Evolutionary conservation across 257 asterid species (phyloP), one percentile per base, ranked within the genome.

Genomic region (Petunia secreta): DNA sequence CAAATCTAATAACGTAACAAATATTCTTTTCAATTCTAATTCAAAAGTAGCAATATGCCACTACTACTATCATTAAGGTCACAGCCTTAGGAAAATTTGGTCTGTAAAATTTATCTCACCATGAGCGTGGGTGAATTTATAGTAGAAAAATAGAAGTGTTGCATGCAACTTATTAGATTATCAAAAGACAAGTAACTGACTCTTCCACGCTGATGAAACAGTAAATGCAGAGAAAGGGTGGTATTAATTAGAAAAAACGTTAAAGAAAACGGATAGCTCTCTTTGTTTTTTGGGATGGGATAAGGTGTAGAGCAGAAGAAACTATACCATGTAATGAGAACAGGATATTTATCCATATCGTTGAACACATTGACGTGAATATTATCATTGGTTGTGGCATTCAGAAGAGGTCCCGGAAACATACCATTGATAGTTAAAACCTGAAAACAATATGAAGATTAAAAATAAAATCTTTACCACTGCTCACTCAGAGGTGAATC

Each of bases 371-470:
- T 90, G 43, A 91, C 75, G 71, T 92, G 89, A 25, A 93, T 62
- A 40, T 81, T 64, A 75, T 93, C 98, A 11, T 90, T 82, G 3
- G 97, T 93, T 1, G 97, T 75, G 0, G 89, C 89, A 38, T 92
- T 93, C 34, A 93, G 73, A 4, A 91, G 86, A 73, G 98, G 98
- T 5, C 98, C 98, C 2, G 98, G 98, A 80, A 93, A 93, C 81
- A 85, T 67, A 54, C 87, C 91, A 71, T 93, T 93, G 75, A 93
- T 86, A 4, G 97, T 91, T 48, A 93, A 90, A 68, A 93, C 95
- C 97, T 92, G 87, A 8, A 65, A 16, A 39, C 37, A 57, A 10
- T 50, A 38, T 40, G 13, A 59, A 13, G 3, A 75, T 7, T 55
- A 60, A 1, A 6, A 40, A 15, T 38, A 48, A 36, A 60, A 9